Evolutionary conservation across 495 filamentous ascomycete species (phyloP), one percentile per base, ranked within the genome.

Genomic region (Penicillium ochrochloron): DNA sequence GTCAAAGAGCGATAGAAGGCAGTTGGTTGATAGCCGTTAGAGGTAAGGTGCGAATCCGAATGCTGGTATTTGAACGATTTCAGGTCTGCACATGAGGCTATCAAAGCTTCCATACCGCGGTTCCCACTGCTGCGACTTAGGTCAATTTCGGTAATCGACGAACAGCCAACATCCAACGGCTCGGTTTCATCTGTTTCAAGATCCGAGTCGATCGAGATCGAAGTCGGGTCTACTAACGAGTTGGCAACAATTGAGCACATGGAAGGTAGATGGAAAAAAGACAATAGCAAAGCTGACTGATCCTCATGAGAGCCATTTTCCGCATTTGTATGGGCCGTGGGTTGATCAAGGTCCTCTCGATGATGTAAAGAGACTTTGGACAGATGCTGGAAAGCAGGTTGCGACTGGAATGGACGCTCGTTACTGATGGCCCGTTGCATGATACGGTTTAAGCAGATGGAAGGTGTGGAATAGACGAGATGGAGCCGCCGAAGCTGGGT

Each of bases 31-130:
- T 70, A 78, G 1, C 72, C 75, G 35, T 71, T 64, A 0, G 72
- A 67, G 2, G 63, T 57, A 11, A 75, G 37, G 34, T 75, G 69
- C 3, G 66, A 66, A 54, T 78, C 75, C 0, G 73, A 75, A 60
- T 78, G 76, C 44, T 78, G 76, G 41, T 78, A 76, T 53, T 77
- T 77, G 61, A 78, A 77, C 3, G 72, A 74, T 21, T 65, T 71
- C 29, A 78, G 60, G 1, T 66, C 58, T 7, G 69, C 39, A 61
- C 76, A 78, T 0, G 66, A 66, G 7, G 60, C 25, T 11, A 77
- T 60, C 31, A 77, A 29, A 5, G 35, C 53, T 27, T 71, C 58
- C 68, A 78, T 73, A 23, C 76, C 76, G 1, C 66, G 53, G 5
- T 65, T 66, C 2, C 70, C 75, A 27, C 73, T 76, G 65, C 76